Base-by-base conservation (phyloP, 352 stramenopile genomes). In the Phytophthora crassamura region DNA sequence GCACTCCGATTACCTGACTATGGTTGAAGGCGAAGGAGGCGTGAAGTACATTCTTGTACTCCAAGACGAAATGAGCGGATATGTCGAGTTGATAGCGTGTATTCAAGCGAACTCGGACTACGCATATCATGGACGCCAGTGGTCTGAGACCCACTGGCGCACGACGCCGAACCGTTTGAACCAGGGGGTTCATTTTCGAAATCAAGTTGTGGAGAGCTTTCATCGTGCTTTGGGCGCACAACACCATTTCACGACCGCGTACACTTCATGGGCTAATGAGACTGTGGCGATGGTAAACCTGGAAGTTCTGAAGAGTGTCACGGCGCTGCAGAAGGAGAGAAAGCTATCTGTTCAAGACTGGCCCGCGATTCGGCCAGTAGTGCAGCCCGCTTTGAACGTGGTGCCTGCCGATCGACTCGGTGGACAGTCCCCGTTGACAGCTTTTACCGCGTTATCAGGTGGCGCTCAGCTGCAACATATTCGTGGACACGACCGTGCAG, bases 1-100 rank as follows among this genome's bases (percentile, higher is more conserved):
- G 0, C 68, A 79, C 43, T 84, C 81, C 40, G 68, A 79, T 28
- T 84, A 67, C 15, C 32, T 79, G 3, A 48, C 34, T 2, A 25
- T n/a, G n/a, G n/a, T n/a, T n/a, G n/a, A 51, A 15, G 3, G 42
- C 77, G n/a, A 51, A 52, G 10, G 8, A 46, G 22, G 33, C 0
- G 20, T 14, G 2, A 50, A 61, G 32, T 78, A 83, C 22, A 46
- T 78, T 0, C 38, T 79, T 0, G 62, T 79, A 0, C 14, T 77
- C 1, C 75, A 77, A 22, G 67, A 80, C 18, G 67, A 66, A 16
- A 72, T 78, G 61, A 58, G 33, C 14, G 67, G 67, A 0, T 79
- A 72, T 22, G 49, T 62, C 0, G 65, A 75, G 16, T 33, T 82
- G 5, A 22, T 73, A 10, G 41, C 45, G 15, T 73, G 59, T 16